phyloP scores from a whole-genome alignment of 495 filamentous ascomycete species.

The Astrothelium subdiscretum region DNA sequence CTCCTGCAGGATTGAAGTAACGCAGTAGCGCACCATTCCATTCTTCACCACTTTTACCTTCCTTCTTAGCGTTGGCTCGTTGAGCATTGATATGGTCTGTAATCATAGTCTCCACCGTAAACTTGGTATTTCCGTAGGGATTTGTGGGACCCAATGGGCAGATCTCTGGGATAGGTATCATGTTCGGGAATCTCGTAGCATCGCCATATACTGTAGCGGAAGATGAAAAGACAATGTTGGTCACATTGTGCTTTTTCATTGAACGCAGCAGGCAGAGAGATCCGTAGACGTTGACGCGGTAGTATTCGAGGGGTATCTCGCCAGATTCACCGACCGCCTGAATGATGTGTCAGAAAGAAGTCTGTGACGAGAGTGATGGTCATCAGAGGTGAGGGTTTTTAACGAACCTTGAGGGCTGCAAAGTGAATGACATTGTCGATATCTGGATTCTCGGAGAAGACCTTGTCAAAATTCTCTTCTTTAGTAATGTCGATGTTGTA shows the following conservation, averaged over 20 bases:
- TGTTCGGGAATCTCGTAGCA: slow-evolving; percentile 88
- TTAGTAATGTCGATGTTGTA: slow-evolving; percentile 81
- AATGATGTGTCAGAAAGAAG: slow-evolving; percentile 2
- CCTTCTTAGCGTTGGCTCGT: slow-evolving; percentile 71
- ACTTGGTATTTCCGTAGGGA: slow-evolving; percentile 93
- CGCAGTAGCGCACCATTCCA: slow-evolving; percentile 91
- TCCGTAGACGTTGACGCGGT: slow-evolving; percentile 90
- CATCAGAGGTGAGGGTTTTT: neutral
- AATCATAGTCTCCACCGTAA: slow-evolving; percentile 80
- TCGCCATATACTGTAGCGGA: slow-evolving; percentile 97
- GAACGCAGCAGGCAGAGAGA: slow-evolving; percentile 75
- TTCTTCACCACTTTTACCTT: slow-evolving; percentile 59
- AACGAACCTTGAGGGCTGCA: slow-evolving; percentile 80
- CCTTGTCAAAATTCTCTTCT: slow-evolving; percentile 67
- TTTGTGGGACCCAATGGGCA: slow-evolving; percentile 96
- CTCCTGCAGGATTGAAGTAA: slow-evolving; percentile 96
- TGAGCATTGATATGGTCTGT: slow-evolving; percentile 81
- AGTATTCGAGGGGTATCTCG: slow-evolving; percentile 95
- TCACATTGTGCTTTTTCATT: slow-evolving; percentile 81
- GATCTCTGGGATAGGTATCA: slow-evolving; percentile 97
- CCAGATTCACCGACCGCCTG: slow-evolving; percentile 93
- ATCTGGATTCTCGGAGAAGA: slow-evolving; percentile 79
- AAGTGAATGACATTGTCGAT: slow-evolving; percentile 99
- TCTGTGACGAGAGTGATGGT: neutral
- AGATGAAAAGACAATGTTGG: slow-evolving; percentile 95